Evolutionary conservation across 441 rosid genomes (phyloP), one percentile per base, ranked within the genome.

Genomic region (Cnidoscolus chayamansa): DNA sequence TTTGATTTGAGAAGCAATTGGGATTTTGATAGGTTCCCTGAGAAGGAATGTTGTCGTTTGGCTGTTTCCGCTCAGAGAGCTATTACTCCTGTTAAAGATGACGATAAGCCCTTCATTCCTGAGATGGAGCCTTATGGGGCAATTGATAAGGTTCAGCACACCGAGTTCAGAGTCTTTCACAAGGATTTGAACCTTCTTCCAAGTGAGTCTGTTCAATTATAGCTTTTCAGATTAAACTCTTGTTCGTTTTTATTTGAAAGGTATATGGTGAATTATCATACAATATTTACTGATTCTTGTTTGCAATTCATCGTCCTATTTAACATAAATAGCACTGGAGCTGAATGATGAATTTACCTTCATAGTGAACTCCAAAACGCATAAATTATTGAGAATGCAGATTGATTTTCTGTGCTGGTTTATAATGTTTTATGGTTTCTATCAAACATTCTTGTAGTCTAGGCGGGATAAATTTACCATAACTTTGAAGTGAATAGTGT

Each of bases 121-220:
- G 84, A 71, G 63, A 76, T 83, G 50, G 87, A 84, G 77, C 66
- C 91, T 17, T 81, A 90, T 81, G 82, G 37, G 71, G 84, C 82
- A 56, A 77, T 74, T 83, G 84, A 80, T 69, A 65, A 72, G 74
- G 68, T 32, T 74, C 83, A 71, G 76, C 81, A 81, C 60, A 62
- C 74, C 45, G 58, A 74, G 37, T 74, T 89, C n/a, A 75, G 69
- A 35, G 70, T 65, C 25, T 86, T 90, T 70, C 89, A 90, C 76
- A 86, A 78, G 84, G 97, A 91, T 83, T 77, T 88, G 78, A 87
- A 77, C 74, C 85, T 86, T 79, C 94, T 91, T 80, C 97, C 91
- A 48, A 93, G 98, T 93, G 78, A 74, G 78, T 78, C 81, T 45
- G 62, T 76, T 77, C 69, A 43, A 40, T 67, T 53, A 10, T 13